Evolutionary conservation across 2,329 filamentous ascomycete species (phyloP), one percentile per base, ranked within the genome.

Genomic region (Fusarium coicis): DNA sequence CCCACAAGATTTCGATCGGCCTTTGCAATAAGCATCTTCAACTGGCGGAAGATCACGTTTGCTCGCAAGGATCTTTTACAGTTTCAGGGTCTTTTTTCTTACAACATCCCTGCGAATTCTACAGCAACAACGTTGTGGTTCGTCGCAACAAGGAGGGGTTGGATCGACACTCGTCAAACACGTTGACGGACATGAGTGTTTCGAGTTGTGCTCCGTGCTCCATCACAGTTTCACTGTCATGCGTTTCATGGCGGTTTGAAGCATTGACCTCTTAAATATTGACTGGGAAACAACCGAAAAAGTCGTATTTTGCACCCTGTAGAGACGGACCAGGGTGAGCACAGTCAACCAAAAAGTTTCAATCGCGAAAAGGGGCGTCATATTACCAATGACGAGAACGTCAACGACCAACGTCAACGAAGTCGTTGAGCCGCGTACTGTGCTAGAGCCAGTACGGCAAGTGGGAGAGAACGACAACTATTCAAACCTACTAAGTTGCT

Each of bases 101-200:
- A 10, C 30, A 42, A n/a, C 34, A 70, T 58, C 70, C 70, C 54
- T 67, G 55, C 39, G 46, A 68, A 53, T 66, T 49, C 52, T 46
- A 69, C n/a, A 39, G 37, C 39, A 46, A 58, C 58, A 68, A 59
- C 42, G 58, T 49, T 54, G 42, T 52, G 43, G 36, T 36, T 52
- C 52, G 63, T 46, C 58, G 56, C 60, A 63, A 59, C 56, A 39
- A 61, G 58, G 55, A 42, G 56, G 42, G 55, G 58, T 46, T 55
- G 42, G 56, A 61, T 74, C 71, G 64, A 40, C 72, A 44, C n/a
- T 72, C 57, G 59, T 76, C 74, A 76, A 75, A 76, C 70, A 50
- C 54, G 37, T 52, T 61, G 52, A 52, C 62, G 52, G 54, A 59
- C 57, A 44, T 53, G 49, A 72, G 57, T 60, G 71, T 73, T 73